A percentile compares a stretch with the other conserved stretches of the same genome.
Conservation (phyloP, 768 basidiomycete species). For the Daedaleopsis sinensis region DNA sequence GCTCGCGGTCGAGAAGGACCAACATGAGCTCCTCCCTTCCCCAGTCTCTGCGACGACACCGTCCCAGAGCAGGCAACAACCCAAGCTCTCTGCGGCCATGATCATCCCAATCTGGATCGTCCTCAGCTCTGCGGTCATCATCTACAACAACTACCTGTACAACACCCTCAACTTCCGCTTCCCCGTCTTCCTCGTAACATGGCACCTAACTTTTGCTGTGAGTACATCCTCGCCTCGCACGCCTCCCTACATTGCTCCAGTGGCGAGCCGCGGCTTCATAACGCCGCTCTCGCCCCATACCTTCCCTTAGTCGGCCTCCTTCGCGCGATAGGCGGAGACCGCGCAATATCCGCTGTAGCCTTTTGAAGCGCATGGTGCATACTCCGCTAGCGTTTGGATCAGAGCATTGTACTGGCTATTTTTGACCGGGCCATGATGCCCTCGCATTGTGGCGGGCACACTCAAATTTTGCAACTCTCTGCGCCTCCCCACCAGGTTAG, state of each 20-base stretch:
- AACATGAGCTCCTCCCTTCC: constrained; percentile 48
- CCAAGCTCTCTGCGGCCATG: constrained; percentile 62
- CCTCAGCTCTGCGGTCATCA: constrained; percentile 87
- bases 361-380: not conserved
- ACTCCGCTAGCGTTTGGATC: not conserved
- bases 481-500: not conserved
- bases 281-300: too few species aligned
- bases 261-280: too few species aligned
- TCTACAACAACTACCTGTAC: constrained; percentile 94
- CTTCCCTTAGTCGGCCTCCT: too few species aligned
- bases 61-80: constrained; percentile 36
- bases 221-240: constrained; percentile 26
- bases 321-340: not conserved
- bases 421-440: not conserved
- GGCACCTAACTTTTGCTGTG: constrained; percentile 72
- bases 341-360: not conserved
- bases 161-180: constrained; percentile 82
- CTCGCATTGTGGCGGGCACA: not conserved
- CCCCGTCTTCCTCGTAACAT: constrained; percentile 93
- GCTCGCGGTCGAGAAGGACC: constrained; percentile 31
- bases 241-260: not conserved
- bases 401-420: not conserved
- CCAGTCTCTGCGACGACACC: constrained; percentile 52
- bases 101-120: constrained; percentile 95
- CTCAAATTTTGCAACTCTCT: too few species aligned